Conservation (phyloP, 2,329 filamentous ascomycete species). For the Fusarium nurragi region DNA sequence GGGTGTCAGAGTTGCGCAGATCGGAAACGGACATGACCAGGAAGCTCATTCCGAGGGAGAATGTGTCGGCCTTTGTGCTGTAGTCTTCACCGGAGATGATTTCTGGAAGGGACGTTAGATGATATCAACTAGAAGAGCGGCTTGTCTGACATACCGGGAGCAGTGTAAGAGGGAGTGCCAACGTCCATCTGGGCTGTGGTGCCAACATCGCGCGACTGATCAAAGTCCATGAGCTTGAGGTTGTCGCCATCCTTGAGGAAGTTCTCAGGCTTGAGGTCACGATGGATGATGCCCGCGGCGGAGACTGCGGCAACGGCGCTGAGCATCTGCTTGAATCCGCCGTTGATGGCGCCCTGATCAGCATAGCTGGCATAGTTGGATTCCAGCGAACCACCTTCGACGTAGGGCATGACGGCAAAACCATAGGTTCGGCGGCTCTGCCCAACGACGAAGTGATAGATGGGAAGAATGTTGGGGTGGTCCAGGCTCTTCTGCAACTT, state of each 20-base stretch:
- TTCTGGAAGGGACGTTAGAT: background rate
- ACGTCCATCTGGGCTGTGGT: slow-evolving; percentile 6
- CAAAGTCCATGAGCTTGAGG: slow-evolving; percentile 27
- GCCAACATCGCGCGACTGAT: background rate
- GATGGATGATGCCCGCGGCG: slow-evolving; percentile 9
- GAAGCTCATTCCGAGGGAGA: slow-evolving; percentile 9
- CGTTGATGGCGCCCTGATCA: slow-evolving; percentile 3
- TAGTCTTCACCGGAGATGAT: slow-evolving; percentile 4
- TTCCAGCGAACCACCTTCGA: slow-evolving; percentile 7
- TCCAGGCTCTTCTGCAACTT: background rate
- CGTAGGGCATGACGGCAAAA: slow-evolving; percentile 14
- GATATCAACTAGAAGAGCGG: fast-evolving
- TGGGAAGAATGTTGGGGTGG: slow-evolving; percentile 10
- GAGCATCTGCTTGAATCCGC: slow-evolving; percentile 20
- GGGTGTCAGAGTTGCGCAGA: background rate
- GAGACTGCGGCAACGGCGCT: slow-evolving; percentile 16
- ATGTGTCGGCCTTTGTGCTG: slow-evolving; percentile 8
- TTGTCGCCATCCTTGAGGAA: slow-evolving; percentile 20
- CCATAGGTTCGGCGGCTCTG: background rate
- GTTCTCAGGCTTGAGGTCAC: slow-evolving; percentile 23
- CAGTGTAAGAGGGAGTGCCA: slow-evolving; percentile 12
- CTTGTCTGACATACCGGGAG: background rate
- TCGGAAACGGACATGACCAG: slow-evolving; percentile 10
- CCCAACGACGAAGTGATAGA: background rate
- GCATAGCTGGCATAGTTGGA: slow-evolving; percentile 1